phyloP scores from a whole-genome alignment of 192 early-diverging fungal species.

The Coemansia sp. region DNA sequence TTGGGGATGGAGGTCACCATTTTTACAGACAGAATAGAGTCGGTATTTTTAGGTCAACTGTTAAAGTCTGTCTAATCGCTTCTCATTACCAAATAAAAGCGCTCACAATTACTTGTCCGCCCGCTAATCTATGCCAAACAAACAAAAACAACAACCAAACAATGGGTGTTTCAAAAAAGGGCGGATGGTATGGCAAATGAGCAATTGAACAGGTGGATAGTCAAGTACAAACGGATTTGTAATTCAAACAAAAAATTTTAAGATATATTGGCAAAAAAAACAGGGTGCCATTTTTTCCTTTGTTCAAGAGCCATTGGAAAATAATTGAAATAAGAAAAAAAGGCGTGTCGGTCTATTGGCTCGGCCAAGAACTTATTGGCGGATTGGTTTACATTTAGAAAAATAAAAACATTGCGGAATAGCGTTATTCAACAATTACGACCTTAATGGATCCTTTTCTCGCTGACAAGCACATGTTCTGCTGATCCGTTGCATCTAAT shows the following conservation, averaged over 20 bases:
- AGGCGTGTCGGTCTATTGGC: background rate
- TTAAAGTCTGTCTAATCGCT: background rate
- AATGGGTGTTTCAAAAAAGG: background rate
- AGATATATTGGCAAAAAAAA: background rate
- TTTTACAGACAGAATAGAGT: background rate
- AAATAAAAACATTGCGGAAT: background rate
- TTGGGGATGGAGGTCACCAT: background rate
- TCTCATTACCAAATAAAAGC: background rate
- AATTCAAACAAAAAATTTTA: conserved; percentile 5
- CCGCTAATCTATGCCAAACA: background rate
- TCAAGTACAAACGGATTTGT: conserved; percentile 6
- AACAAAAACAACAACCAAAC: background rate
- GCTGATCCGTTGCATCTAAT: background rate
- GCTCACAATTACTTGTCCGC: background rate
- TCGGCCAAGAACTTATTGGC: background rate
- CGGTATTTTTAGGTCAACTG: background rate
- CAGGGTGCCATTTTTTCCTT: background rate
- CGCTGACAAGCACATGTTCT: background rate
- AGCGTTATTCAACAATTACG: background rate
- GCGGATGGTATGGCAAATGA: background rate
- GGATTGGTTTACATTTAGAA: background rate
- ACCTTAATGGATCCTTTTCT: background rate
- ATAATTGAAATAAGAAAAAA: background rate
- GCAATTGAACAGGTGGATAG: background rate
- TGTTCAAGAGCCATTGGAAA: background rate